Conservation (phyloP, 306 rosid genomes). For the Acacia confusa region DNA sequence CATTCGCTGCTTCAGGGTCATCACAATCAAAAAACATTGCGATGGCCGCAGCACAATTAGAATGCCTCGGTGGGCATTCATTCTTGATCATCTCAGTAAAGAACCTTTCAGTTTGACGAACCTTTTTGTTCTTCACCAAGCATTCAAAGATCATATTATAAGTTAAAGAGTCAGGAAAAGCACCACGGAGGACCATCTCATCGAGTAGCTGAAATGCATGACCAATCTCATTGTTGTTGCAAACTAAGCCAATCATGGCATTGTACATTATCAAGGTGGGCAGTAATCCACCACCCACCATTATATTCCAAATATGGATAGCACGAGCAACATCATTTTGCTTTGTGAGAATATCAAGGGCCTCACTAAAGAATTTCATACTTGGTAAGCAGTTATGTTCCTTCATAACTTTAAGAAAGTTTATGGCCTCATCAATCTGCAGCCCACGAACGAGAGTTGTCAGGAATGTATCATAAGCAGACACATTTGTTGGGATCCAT, state of each 20-base stretch:
- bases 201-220: slow-evolving; percentile 56
- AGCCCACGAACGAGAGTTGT: slow-evolving; percentile 43
- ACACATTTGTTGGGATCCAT: slow-evolving; percentile 48
- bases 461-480: slow-evolving; percentile 60
- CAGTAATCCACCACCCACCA: slow-evolving; percentile 45
- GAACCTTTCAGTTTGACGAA: slow-evolving; percentile 42
- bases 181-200: slow-evolving; percentile 59
- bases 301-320: slow-evolving; percentile 56
- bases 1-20: slow-evolving; percentile 67
- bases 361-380: slow-evolving; percentile 57
- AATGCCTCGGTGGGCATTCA: slow-evolving; percentile 51
- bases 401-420: slow-evolving; percentile 50
- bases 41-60: slow-evolving; percentile 59
- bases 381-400: slow-evolving; percentile 62
- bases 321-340: slow-evolving; percentile 45
- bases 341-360: slow-evolving; percentile 56
- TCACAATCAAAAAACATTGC: slow-evolving; percentile 57
- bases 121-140: slow-evolving; percentile 61
- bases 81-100: slow-evolving; percentile 74
- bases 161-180: slow-evolving; percentile 60
- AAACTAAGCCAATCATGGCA: slow-evolving; percentile 62
- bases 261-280: slow-evolving; percentile 66
- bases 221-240: slow-evolving; percentile 45
- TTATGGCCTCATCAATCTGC: slow-evolving; percentile 45
- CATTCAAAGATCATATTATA: slow-evolving; percentile 72